Evolutionary conservation across 140 eudicot species (phyloP).

Genomic region (Cichorium intybus): DNA sequence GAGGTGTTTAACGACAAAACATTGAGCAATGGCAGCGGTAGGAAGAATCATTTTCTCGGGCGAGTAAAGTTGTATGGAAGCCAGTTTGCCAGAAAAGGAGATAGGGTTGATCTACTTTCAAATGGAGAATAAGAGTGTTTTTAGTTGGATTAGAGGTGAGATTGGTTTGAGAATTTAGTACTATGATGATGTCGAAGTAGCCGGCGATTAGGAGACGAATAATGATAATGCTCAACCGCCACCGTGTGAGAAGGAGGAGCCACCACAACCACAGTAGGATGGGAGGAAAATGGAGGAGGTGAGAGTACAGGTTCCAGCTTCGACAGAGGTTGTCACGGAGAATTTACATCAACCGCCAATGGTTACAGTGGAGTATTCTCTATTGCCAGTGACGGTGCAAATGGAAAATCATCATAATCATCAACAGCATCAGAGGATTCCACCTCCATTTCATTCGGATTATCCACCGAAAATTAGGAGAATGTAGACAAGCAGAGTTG

Average conservation of each 20-base stretch:
- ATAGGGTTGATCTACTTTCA: conserved; percentile 72
- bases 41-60: conserved; percentile 95
- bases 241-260: conserved; percentile 22
- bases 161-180: conserved; percentile 78
- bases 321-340: conserved; percentile 45
- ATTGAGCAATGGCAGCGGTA: conserved; percentile 61
- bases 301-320: conserved; percentile 44
- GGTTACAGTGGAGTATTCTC: conserved; percentile 43
- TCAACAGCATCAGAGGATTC: conserved; percentile 24
- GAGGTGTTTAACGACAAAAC: conserved; percentile 85
- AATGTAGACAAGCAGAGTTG: conserved; percentile 53
- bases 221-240: conserved; percentile 34
- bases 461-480: conserved; percentile 59
- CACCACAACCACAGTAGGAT: conserved; percentile 32
- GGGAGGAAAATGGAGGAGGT: conserved; percentile 35
- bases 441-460: conserved; percentile 43
- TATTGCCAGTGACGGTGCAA: conserved; percentile 33
- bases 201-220: conserved; percentile 26
- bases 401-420: conserved; percentile 41
- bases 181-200: conserved; percentile 56
- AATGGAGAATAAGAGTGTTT: conserved; percentile 95
- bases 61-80: conserved; percentile 88
- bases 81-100: conserved; percentile 76
- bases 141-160: conserved; percentile 94
- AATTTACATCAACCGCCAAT: conserved; percentile 46